Conservation (phyloP, 352 stramenopile genomes). For the Globisporangium paroecandrum region DNA sequence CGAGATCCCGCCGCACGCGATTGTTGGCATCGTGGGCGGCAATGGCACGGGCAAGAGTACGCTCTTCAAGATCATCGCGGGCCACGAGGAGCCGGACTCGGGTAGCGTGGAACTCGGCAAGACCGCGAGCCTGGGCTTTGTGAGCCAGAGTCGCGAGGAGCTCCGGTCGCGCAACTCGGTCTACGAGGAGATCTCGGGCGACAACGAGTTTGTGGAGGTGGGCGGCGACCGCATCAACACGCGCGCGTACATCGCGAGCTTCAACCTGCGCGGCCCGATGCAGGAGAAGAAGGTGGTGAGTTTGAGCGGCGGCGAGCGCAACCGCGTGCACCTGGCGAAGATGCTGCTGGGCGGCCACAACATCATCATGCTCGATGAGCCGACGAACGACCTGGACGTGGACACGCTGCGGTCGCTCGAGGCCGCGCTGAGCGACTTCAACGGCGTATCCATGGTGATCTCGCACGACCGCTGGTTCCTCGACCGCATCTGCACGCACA, state of each 20-base stretch:
- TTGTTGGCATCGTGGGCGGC: slow-evolving; percentile 96
- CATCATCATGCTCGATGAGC: slow-evolving; percentile 87
- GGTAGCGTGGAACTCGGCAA: slow-evolving; percentile 73
- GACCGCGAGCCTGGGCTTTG: slow-evolving; percentile 75
- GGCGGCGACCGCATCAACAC: slow-evolving; percentile 78
- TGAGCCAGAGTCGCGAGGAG: slow-evolving; percentile 77
- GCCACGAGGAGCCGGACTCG: slow-evolving; percentile 83
- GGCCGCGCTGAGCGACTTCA: slow-evolving; percentile 80
- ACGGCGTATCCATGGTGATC: slow-evolving; percentile 93
- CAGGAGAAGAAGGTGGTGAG: slow-evolving; percentile 80
- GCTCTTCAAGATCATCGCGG: slow-evolving; percentile 95
- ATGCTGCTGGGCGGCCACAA: slow-evolving; percentile 83
- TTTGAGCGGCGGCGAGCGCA: slow-evolving; percentile 80
- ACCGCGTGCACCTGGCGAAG: slow-evolving; percentile 84
- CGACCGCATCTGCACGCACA: slow-evolving; percentile 90
- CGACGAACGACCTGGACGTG: slow-evolving; percentile 86
- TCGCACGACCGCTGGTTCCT: slow-evolving; percentile 96
- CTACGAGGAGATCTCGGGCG: slow-evolving; percentile 84
- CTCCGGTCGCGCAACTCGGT: slow-evolving; percentile 58
- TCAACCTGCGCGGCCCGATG: slow-evolving; percentile 81
- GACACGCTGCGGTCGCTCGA: slow-evolving; percentile 87
- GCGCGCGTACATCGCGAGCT: slow-evolving; percentile 82
- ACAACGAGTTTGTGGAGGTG: slow-evolving; percentile 83
- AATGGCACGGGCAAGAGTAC: slow-evolving; percentile 98
- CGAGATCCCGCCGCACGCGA: slow-evolving; percentile 92